Evolutionary conservation across 1,284 basidiomycete genomes (phyloP), one percentile per base, ranked within the genome.

Genomic region (Microbotryum lychnidis-dioicae): DNA sequence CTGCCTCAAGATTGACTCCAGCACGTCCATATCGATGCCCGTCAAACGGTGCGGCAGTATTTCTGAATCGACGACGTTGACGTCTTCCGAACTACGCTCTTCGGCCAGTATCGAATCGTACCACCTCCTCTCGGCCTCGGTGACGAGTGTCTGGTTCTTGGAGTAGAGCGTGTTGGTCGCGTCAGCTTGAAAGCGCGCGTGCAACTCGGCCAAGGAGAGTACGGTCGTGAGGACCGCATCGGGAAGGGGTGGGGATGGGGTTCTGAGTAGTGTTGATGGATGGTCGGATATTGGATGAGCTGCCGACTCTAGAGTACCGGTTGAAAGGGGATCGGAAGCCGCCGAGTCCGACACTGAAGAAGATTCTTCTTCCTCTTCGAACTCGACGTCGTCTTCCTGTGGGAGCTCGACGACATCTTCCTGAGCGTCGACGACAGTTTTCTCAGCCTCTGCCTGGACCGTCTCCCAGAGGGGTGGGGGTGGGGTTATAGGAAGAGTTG

Each of bases 151-250:
- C 44, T 67, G 66, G 42, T 62, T 62, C 27, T 45, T 25, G 20
- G 63, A 62, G 50, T 65, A 67, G 54, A 67, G 23, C 12, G 66
- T 63, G 45, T 67, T 67, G 37, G 23, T 6, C 18, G 42, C 10
- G 37, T 67, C 66, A 49, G 9, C 33, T 29, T 54, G 57, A 47
- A 58, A 64, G 23, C 50, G 49, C 4, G 21, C n/a, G 50, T 56
- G 57, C 9, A 64, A 20, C n/a, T 53, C 20, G n/a, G n/a, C 12
- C n/a, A 53, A 18, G n/a, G 51, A n/a, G 20, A 33, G n/a, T 5
- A 53, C 21, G n/a, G 51, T 25, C 16, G n/a, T 23, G n/a, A n/a
- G 23, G 1, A 53, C 27, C 12, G 25, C 20, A 10, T 53, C 51
- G n/a, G n/a, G 23, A n/a, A 53, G 25, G 31, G 21, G n/a, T 25